Percentiles rank a stretch among this genome's conserved stretches.
Conservation (phyloP, 306 rosid species). For the Vigna angularis region DNA sequence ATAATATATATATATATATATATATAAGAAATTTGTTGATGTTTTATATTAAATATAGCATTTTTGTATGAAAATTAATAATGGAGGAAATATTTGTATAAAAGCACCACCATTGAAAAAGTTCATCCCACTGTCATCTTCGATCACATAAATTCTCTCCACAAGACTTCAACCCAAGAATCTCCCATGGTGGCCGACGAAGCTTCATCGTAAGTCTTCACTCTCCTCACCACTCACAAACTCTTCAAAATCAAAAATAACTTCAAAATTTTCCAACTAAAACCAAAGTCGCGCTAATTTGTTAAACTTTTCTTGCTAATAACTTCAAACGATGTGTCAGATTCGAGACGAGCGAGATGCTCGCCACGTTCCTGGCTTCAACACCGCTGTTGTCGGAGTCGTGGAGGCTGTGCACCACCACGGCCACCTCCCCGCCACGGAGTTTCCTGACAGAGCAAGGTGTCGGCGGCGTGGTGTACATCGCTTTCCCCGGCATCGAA, state of each 20-base stretch:
- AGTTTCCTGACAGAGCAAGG: slow-evolving; percentile 48
- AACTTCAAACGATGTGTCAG: slow-evolving; percentile 33
- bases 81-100: neutral
- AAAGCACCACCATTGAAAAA: neutral
- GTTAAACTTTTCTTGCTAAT: neutral
- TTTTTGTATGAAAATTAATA: neutral
- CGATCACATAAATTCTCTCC: neutral
- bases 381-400: slow-evolving; percentile 72
- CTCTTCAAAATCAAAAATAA: neutral
- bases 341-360: slow-evolving; percentile 72
- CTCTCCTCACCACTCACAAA: slow-evolving; percentile 6
- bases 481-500: slow-evolving; percentile 63
- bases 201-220: slow-evolving; percentile 63
- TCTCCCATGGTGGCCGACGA: slow-evolving; percentile 1
- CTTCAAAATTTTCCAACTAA: neutral
- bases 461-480: slow-evolving; percentile 56
- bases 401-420: slow-evolving; percentile 69
- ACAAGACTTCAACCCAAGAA: neutral
- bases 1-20: too few species aligned
- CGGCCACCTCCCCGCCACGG: slow-evolving; percentile 46
- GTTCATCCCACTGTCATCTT: neutral
- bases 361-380: slow-evolving; percentile 66
- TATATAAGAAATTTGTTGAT: too few species aligned
- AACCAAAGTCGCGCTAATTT: neutral
- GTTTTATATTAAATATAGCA: too few species aligned